Conservation (phyloP, 306 rosid genomes). For the Trifolium dubium region DNA sequence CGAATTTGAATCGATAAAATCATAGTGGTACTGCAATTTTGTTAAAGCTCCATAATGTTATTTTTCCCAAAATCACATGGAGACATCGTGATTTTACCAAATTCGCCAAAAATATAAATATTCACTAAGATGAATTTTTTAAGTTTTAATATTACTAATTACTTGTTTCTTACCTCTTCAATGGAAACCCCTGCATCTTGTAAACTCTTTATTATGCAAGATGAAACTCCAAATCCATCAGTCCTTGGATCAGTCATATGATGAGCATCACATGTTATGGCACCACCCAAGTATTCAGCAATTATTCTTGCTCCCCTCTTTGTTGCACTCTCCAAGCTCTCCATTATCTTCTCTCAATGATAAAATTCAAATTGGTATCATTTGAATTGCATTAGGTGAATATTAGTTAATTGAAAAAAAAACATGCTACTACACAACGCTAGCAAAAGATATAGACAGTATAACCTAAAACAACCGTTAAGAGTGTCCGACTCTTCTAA, state of each 20-base stretch:
- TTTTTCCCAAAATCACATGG: not conserved
- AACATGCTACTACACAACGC: not conserved
- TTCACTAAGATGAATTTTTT: not conserved
- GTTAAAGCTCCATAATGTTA: not conserved
- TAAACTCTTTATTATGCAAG: conserved; percentile 67
- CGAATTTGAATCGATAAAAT: conserved; percentile 5
- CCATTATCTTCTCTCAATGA: conserved; percentile 54
- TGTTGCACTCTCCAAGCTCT: conserved; percentile 74
- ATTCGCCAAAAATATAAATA: not conserved
- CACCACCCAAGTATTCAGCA: conserved; percentile 80
- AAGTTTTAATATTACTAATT: not conserved
- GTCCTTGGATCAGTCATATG: conserved; percentile 77
- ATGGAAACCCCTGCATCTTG: conserved; percentile 71
- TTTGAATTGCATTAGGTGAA: not conserved
- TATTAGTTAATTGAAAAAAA: not conserved
- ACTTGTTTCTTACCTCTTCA: conserved; percentile 60
- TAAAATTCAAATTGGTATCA: not conserved
- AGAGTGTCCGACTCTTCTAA: not conserved
- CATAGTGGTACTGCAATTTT: not conserved
- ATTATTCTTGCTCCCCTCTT: conserved; percentile 64
- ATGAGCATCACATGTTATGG: conserved; percentile 75
- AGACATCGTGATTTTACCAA: not conserved
- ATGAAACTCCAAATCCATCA: conserved; percentile 76
- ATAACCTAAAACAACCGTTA: not conserved
- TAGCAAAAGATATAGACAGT: not conserved